Percentiles rank a stretch among this genome's conserved stretches.
Evolutionary conservation across 2,329 filamentous ascomycete genomes (phyloP).

Genomic region (Dactylonectria estremocensis): DNA sequence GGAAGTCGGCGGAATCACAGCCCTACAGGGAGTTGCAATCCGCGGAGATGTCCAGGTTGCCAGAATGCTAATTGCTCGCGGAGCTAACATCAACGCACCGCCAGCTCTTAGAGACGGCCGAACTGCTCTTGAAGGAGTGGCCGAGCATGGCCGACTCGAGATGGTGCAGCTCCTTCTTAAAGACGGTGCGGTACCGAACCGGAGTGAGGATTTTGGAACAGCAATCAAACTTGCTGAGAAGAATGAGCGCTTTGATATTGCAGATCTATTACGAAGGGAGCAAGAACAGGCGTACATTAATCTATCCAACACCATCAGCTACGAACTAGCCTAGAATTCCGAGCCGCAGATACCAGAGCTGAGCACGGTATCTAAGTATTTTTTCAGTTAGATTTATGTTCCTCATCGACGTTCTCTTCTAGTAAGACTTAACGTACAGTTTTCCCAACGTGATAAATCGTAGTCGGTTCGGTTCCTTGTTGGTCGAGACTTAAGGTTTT

Average conservation of each 20-base stretch:
- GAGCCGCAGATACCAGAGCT: neutral
- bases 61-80: neutral
- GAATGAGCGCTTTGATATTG: conserved; percentile 18
- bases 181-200: conserved; percentile 8
- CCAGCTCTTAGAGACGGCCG: conserved; percentile 5
- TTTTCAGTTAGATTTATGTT: neutral
- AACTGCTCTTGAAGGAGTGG: conserved; percentile 26
- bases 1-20: conserved; percentile 15
- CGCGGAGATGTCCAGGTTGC: conserved; percentile 20
- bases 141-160: conserved; percentile 27
- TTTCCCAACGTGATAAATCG: neutral
- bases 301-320: neutral
- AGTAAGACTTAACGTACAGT: neutral
- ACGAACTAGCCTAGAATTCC: neutral
- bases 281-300: neutral
- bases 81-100: conserved; percentile 11
- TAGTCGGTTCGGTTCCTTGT: neutral
- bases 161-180: conserved; percentile 25
- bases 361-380: neutral
- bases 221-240: conserved; percentile 22
- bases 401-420: neutral
- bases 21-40: conserved; percentile 25
- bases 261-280: conserved; percentile 4
- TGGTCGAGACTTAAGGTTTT: neutral
- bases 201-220: neutral